Percentiles rank a stretch among this genome's conserved stretches.
Conservation (phyloP, 495 filamentous ascomycete species). For the Penicillium alfredii region DNA sequence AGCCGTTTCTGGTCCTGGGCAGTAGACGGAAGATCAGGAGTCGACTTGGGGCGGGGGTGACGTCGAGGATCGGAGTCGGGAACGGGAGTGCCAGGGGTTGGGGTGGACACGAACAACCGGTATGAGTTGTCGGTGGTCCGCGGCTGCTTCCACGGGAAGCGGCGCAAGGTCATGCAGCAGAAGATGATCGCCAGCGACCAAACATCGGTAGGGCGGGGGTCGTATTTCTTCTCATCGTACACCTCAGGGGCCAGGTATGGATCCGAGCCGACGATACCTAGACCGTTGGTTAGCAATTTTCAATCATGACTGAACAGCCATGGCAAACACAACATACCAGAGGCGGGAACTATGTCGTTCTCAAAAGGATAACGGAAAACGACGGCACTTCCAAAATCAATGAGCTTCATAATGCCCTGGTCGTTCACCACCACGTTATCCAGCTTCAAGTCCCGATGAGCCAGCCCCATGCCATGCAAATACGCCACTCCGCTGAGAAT, state of each 20-base stretch:
- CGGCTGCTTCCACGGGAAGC: conserved; percentile 97
- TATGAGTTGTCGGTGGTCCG: conserved; percentile 90
- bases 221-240: conserved; percentile 90
- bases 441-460: conserved; percentile 93
- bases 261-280: conserved; percentile 95
- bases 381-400: conserved; percentile 96
- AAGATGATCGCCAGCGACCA: conserved; percentile 99
- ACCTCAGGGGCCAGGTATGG: conserved; percentile 97
- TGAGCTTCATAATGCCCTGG: conserved; percentile 98
- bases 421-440: conserved; percentile 98
- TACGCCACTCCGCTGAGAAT: conserved; percentile 97
- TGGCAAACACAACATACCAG: conserved; percentile 53
- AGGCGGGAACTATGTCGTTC: conserved; percentile 77
- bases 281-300: conserved; percentile 1
- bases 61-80: conserved; percentile 42
- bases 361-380: conserved; percentile 98
- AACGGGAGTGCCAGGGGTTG: conserved; percentile 48
- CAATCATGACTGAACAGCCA: neutral
- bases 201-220: conserved; percentile 89
- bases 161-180: conserved; percentile 94
- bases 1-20: conserved; percentile 22
- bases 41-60: conserved; percentile 31
- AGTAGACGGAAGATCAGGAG: conserved; percentile 28
- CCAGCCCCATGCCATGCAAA: conserved; percentile 90
- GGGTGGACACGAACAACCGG: conserved; percentile 79